These are phyloP conservation scores for Tirmania nivea DNA, from an alignment of 495 filamentous ascomycete genomes.

Conservation along the genomic window DNA sequence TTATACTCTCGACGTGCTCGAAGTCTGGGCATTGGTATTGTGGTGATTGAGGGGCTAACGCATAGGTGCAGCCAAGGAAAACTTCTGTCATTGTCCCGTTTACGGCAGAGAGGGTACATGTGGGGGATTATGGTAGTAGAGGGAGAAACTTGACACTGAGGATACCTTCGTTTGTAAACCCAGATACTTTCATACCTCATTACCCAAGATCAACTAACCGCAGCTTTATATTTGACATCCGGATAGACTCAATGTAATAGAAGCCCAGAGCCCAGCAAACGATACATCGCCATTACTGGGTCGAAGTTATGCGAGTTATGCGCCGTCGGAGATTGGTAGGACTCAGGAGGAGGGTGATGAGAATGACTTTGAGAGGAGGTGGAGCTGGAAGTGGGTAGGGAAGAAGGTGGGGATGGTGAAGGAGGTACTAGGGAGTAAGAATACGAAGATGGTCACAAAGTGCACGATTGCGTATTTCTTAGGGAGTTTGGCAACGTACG, in stretches of 20 bases:
- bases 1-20: too few relatives aligned
- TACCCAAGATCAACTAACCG: neutral
- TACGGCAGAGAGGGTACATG: neutral
- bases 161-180: neutral
- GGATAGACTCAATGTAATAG: too few relatives aligned
- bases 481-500: slow-evolving; percentile 72
- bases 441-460: slow-evolving; percentile 42
- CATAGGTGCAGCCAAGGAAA: neutral
- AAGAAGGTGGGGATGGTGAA: neutral
- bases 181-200: too few relatives aligned
- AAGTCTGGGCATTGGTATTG: too few relatives aligned
- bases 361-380: neutral
- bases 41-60: too few relatives aligned
- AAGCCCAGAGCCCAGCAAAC: neutral
- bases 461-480: slow-evolving; percentile 83
- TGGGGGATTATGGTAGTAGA: neutral
- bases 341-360: neutral
- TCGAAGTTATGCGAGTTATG: neutral
- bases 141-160: neutral
- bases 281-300: neutral
- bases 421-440: slow-evolving; percentile 1
- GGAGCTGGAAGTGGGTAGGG: neutral
- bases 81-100: neutral
- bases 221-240: neutral
- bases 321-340: too few relatives aligned